These are phyloP conservation scores for Gastrolobium villosum DNA, from an alignment of 306 rosid species.

Conservation along the genomic window DNA sequence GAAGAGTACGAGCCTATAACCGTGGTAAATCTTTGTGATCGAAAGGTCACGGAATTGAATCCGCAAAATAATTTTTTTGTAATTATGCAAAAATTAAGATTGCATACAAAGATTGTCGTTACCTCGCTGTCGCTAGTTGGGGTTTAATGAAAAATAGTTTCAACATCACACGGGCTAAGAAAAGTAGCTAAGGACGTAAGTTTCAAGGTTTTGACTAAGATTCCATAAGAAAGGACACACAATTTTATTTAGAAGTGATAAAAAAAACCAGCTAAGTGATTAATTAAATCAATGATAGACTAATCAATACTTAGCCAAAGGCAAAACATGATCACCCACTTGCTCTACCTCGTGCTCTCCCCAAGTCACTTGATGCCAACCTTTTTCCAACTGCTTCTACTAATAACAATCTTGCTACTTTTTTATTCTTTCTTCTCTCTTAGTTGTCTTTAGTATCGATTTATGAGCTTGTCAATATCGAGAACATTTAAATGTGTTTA, in stretches of 20 bases:
- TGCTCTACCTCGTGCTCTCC: slow-evolving; percentile 76
- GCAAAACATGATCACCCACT: slow-evolving; percentile 63
- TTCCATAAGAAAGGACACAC: slow-evolving; percentile 50
- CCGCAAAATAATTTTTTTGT: too few species aligned
- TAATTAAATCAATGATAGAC: slow-evolving; percentile 46
- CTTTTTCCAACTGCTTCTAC: slow-evolving; percentile 51
- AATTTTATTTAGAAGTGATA: slow-evolving; percentile 13
- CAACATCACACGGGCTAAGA: slow-evolving; percentile 36
- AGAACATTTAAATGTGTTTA: slow-evolving; percentile 11
- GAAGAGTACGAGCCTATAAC: too few species aligned
- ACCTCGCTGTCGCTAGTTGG: too few species aligned
- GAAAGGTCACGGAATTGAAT: too few species aligned
- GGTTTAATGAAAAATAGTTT: neutral
- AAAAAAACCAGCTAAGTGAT: slow-evolving; percentile 48
- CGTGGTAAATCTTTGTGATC: too few species aligned
- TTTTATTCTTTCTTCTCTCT: slow-evolving; percentile 34
- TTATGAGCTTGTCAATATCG: slow-evolving; percentile 31
- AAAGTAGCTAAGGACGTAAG: slow-evolving; percentile 52
- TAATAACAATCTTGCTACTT: slow-evolving; percentile 32
- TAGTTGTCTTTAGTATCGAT: neutral
- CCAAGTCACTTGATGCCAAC: slow-evolving; percentile 56
- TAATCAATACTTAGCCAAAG: slow-evolving; percentile 48
- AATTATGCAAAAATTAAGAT: too few species aligned
- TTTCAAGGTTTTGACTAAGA: slow-evolving; percentile 70
- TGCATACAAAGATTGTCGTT: too few species aligned